Evolutionary conservation across 2,329 filamentous ascomycete species (phyloP), one percentile per base, ranked within the genome.

Genomic region (Ceratocystis albifundus): DNA sequence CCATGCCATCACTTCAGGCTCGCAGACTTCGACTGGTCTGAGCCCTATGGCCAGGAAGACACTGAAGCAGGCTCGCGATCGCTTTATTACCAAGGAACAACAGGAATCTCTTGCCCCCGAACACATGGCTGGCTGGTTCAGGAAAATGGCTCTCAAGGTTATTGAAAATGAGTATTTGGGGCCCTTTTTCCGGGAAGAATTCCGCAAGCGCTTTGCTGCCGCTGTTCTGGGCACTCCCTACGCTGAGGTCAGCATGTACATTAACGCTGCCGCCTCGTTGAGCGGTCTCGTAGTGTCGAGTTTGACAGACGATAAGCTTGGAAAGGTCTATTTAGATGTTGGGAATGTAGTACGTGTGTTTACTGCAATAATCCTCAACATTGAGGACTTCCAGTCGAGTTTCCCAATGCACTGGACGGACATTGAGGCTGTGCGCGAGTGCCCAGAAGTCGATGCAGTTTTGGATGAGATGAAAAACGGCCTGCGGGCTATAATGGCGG

Each of bases 251-350:
- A 83, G 83, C 36, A 77, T 88, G 17, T 87, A 90, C 70, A 76
- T 88, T 63, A 85, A 93, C 72, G 88, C 89, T 1, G 80, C 86
- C n/a, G 84, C 85, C 68, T 83, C 87, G 0, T 77, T 94, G 48
- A 84, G 84, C 12, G 80, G 82, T 62, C 80, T 97, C 32, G 83
- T 89, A 0, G 82, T 90, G 3, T 82, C 83, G 69, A 93, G 88
- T 74, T 76, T 96, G 65, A 78, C 79, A 2, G 92, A 97, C 74
- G 93, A 97, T 73, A 82, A 82, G 61, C 94, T 86, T 72, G 93
- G 93, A 15, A 88, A 89, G 70, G 93, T 95, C n/a, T 88, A 95
- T 70, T 81, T 85, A 55, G 89, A 94, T 69, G 85, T 97, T 1
- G 84, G 88, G 0, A 77, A 77, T 62, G 86, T 96, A 66, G 84